phyloP scores from a whole-genome alignment of 1,139 yeast species.

The Hansenula anomala region DNA sequence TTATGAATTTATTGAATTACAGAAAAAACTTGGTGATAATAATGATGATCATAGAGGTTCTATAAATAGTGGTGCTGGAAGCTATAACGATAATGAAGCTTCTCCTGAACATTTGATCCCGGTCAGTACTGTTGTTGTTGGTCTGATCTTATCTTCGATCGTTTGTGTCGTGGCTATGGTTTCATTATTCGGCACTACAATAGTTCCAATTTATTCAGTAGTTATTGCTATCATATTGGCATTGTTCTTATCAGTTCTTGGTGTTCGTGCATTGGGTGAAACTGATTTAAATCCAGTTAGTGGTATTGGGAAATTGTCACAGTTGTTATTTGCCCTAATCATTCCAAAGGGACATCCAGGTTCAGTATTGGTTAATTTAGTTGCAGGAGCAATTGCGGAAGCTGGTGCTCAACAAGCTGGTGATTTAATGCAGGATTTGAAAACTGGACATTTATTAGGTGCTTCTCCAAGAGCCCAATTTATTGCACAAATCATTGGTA shows the following conservation, averaged over 20 bases:
- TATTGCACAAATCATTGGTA: conserved; percentile 83
- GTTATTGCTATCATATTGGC: conserved; percentile 70
- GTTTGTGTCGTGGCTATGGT: conserved; percentile 63
- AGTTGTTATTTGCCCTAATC: conserved; percentile 75
- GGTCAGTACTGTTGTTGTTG: conserved; percentile 45
- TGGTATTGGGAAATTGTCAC: conserved; percentile 93
- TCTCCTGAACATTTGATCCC: conserved; percentile 50
- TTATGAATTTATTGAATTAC: too few species aligned
- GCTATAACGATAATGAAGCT: conserved; percentile 7
- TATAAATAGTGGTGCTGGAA: not conserved
- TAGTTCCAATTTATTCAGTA: conserved; percentile 70
- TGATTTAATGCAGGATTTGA: conserved; percentile 93
- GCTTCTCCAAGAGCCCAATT: conserved; percentile 94
- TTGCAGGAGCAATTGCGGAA: conserved; percentile 96
- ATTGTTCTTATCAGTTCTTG: conserved; percentile 72
- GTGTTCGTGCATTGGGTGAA: conserved; percentile 92
- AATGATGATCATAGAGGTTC: not conserved
- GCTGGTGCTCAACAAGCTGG: conserved; percentile 99
- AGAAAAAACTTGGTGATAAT: too few species aligned
- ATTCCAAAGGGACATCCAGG: conserved; percentile 79
- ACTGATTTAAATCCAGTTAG: conserved; percentile 96
- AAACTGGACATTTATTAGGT: conserved; percentile 87
- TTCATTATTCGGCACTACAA: conserved; percentile 55
- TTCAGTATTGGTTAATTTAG: conserved; percentile 73
- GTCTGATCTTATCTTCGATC: conserved; percentile 60